Conservation (phyloP, 768 basidiomycete species). For the Mycena polygramma region DNA sequence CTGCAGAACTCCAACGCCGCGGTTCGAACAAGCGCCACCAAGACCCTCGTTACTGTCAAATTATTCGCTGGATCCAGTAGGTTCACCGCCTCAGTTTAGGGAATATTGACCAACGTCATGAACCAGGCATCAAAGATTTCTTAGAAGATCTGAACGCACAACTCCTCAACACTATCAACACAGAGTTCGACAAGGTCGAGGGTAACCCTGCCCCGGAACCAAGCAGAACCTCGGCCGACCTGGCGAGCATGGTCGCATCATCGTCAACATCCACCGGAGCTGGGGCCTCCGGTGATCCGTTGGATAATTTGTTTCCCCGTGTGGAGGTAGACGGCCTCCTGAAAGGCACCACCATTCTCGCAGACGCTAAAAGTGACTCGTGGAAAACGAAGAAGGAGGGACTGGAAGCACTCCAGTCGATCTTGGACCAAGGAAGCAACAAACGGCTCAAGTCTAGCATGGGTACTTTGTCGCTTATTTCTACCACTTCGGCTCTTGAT, state of each 20-base stretch:
- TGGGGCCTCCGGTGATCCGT: constrained; percentile 68
- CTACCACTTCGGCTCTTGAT: constrained; percentile 13
- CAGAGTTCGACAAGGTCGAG: constrained; percentile 94
- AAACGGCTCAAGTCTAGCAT: constrained; percentile 92
- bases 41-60: constrained; percentile 90
- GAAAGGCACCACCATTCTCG: constrained; percentile 84
- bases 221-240: constrained; percentile 80
- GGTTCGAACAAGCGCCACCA: constrained; percentile 94
- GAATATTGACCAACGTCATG: constrained; percentile 12
- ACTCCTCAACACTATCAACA: constrained; percentile 87
- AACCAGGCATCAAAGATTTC: constrained; percentile 88
- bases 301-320: constrained; percentile 96
- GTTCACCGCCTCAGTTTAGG: constrained; percentile 25
- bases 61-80: constrained; percentile 91
- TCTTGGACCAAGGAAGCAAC: constrained; percentile 92
- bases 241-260: constrained; percentile 63
- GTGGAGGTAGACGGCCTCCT: constrained; percentile 92
- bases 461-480: constrained; percentile 61
- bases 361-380: constrained; percentile 90
- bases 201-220: constrained; percentile 83
- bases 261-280: constrained; percentile 58
- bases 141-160: constrained; percentile 96
- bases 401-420: constrained; percentile 83
- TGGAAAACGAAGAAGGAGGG: constrained; percentile 99
- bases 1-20: constrained; percentile 95